Evolutionary conservation across 2,329 filamentous ascomycete genomes (phyloP).

Genomic region (Arthrobotrys megalospora): DNA sequence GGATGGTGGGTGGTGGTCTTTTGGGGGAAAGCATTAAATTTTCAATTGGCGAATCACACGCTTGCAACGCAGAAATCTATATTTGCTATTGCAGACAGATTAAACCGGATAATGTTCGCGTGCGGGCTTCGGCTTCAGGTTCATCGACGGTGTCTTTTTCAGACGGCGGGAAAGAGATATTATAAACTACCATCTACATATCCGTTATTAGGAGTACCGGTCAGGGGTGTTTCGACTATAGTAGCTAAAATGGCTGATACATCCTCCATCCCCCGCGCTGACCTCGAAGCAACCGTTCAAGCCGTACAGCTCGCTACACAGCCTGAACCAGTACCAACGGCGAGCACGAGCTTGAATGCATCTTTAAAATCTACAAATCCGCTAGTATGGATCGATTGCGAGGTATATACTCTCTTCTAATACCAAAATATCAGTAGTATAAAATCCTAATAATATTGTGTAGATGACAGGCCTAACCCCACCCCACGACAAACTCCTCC

Average conservation of each 20-base stretch:
- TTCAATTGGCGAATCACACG: not conserved
- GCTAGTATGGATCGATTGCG: conserved; percentile 89
- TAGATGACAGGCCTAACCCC: conserved; percentile 93
- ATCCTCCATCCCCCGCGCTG: not conserved
- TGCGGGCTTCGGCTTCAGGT: not conserved
- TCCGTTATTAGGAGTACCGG: not conserved
- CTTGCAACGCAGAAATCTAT: not conserved
- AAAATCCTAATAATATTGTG: conserved; percentile 31
- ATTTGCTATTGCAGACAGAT: too few species aligned
- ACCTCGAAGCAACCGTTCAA: not conserved
- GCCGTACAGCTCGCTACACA: conserved; percentile 1
- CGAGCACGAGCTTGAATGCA: not conserved
- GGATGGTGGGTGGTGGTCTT: conserved; percentile 1
- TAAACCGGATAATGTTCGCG: not conserved
- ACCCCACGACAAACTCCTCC: conserved; percentile 85
- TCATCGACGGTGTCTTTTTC: not conserved
- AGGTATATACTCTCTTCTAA: conserved; percentile 69
- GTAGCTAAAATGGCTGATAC: not conserved
- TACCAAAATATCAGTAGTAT: conserved; percentile 26
- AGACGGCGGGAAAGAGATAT: not conserved
- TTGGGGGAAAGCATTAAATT: not conserved
- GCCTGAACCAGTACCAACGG: not conserved
- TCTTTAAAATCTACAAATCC: conserved; percentile 67
- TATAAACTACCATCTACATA: not conserved
- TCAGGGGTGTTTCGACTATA: not conserved